These are phyloP conservation scores for Lathyrus tuberosus DNA, from an alignment of 306 rosid genomes.

Conservation along the genomic window DNA sequence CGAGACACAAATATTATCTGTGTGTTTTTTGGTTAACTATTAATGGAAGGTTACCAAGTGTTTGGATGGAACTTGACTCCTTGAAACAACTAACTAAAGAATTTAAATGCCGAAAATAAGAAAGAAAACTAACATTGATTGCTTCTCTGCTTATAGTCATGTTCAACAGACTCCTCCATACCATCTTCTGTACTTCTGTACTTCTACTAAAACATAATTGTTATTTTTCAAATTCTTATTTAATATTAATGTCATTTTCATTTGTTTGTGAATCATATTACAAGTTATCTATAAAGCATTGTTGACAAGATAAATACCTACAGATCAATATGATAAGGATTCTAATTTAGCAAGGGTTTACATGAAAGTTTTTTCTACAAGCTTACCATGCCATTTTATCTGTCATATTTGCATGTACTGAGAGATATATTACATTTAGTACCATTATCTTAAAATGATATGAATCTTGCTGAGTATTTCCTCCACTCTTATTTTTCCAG, in stretches of 20 bases:
- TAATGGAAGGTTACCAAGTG: background rate
- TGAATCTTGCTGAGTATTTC: conserved; percentile 32
- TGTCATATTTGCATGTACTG: conserved; percentile 23
- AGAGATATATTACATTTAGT: conserved; percentile 23
- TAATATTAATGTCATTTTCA: conserved; percentile 5
- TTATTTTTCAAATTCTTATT: conserved; percentile 11
- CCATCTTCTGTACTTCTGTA: background rate
- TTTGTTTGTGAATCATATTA: conserved; percentile 16
- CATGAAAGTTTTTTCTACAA: conserved; percentile 17
- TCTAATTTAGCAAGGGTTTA: conserved; percentile 20
- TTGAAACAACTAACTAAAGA: background rate
- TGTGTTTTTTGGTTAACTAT: too few relatives aligned
- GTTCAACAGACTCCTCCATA: background rate
- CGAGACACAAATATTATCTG: too few relatives aligned
- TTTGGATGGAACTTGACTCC: background rate
- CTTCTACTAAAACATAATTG: background rate
- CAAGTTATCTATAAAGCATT: conserved; percentile 22
- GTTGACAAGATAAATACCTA: conserved; percentile 11
- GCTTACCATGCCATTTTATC: conserved; percentile 12
- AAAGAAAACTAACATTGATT: background rate
- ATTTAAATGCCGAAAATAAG: background rate
- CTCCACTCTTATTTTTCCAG: conserved; percentile 47
- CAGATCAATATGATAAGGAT: background rate
- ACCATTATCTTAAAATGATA: conserved; percentile 16
- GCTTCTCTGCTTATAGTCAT: background rate